phyloP scores from a whole-genome alignment of 2,329 filamentous ascomycete species.

The Monosporascus sp. region DNA sequence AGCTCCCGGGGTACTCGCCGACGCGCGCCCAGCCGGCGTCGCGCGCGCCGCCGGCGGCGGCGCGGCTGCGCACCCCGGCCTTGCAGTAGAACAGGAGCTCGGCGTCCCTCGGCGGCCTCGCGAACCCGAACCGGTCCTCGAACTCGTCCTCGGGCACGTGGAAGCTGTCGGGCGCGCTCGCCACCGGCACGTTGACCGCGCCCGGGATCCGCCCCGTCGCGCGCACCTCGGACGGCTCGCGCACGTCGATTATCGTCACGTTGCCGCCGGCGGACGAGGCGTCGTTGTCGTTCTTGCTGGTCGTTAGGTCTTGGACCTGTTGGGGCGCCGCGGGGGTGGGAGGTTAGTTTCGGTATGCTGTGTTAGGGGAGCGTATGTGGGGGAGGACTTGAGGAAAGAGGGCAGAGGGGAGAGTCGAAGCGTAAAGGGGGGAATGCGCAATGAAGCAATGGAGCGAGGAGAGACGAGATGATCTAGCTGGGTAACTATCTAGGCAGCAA shows the following conservation, averaged over 20 bases:
- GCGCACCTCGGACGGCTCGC: conserved; percentile 63
- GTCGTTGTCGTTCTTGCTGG: neutral
- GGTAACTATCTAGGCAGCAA: too few relatives aligned
- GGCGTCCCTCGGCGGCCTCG: conserved; percentile 45
- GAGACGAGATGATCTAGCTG: too few relatives aligned
- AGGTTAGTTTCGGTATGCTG: neutral
- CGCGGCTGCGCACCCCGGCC: conserved; percentile 74
- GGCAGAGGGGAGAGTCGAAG: neutral
- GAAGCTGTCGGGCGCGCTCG: conserved; percentile 70
- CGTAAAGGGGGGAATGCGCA: too few relatives aligned
- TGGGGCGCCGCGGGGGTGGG: neutral
- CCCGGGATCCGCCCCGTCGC: conserved; percentile 69
- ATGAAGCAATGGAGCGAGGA: too few relatives aligned
- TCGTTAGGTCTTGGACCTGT: conserved; percentile 16
- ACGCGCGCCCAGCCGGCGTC: conserved; percentile 70
- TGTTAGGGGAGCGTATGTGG: neutral
- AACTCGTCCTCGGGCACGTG: conserved; percentile 75
- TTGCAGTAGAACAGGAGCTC: conserved; percentile 87
- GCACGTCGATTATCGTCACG: conserved; percentile 48
- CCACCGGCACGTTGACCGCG: conserved; percentile 77
- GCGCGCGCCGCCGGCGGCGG: conserved; percentile 71
- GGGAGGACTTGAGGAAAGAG: neutral
- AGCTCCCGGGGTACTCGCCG: conserved; percentile 69
- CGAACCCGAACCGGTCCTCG: conserved; percentile 72
- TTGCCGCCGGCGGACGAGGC: neutral